phyloP scores from a whole-genome alignment of 345 rosid genomes.

The Camelina neglecta region DNA sequence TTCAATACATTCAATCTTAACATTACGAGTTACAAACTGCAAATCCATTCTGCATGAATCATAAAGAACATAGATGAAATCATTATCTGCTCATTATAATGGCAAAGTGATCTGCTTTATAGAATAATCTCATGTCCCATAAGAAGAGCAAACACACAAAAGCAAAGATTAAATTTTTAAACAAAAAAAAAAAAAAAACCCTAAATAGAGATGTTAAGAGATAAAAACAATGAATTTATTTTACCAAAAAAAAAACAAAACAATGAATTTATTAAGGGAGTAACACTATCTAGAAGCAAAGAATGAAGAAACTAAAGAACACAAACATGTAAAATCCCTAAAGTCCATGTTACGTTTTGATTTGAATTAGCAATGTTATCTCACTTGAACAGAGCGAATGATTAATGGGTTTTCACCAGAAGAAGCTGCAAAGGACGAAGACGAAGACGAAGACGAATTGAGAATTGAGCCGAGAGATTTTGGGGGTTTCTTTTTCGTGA shows the following conservation, averaged over 20 bases:
- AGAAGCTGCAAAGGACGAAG: not conserved
- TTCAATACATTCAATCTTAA: not conserved
- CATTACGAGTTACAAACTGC: not conserved
- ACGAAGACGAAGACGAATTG: no score
- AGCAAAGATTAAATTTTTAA: no score
- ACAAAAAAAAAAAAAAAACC: no score
- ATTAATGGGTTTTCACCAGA: not conserved
- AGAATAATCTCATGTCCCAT: no score
- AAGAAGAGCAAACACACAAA: no score
- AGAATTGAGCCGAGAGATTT: not conserved
- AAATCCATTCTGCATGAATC: conserved; percentile 1
- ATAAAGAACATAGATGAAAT: not conserved
- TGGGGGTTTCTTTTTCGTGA: not conserved
- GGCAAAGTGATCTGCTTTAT: no score
- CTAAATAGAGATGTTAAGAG: not conserved
- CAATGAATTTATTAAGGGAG: not conserved
- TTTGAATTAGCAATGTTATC: not conserved
- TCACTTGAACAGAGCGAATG: not conserved
- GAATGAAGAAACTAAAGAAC: not conserved
- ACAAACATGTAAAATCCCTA: not conserved
- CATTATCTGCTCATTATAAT: no score
- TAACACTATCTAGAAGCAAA: not conserved
- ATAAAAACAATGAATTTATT: not conserved
- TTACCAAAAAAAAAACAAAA: no score
- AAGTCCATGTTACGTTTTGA: not conserved